phyloP scores from a whole-genome alignment of 2,329 filamentous ascomycete genomes.

The Xylariaceae sp. region DNA sequence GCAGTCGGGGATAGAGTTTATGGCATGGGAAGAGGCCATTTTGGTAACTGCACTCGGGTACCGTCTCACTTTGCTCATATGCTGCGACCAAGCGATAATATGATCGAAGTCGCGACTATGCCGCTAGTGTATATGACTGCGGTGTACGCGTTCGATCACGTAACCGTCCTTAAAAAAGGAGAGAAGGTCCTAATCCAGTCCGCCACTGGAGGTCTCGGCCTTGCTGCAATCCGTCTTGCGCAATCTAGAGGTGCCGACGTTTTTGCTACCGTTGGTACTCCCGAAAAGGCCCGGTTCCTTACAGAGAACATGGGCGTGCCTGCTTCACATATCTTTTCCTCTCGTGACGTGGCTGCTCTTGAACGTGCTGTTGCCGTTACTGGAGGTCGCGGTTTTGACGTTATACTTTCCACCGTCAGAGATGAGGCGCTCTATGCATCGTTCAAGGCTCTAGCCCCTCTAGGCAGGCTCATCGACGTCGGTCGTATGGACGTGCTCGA shows the following conservation, averaged over 20 bases:
- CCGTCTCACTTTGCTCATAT: conserved; percentile 33
- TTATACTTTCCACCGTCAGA: conserved; percentile 16
- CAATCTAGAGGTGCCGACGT: conserved; percentile 7
- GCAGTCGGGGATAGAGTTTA: conserved; percentile 37
- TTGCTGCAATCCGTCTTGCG: conserved; percentile 11
- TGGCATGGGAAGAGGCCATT: conserved; percentile 33
- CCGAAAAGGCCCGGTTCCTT: not conserved
- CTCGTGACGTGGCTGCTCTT: not conserved
- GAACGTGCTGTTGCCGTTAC: not conserved
- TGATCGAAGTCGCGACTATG: conserved; percentile 6
- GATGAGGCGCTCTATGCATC: not conserved
- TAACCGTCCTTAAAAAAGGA: not conserved
- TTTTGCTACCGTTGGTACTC: not conserved
- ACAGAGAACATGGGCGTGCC: not conserved
- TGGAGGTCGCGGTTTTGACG: conserved; percentile 18
- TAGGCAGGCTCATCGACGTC: conserved; percentile 16
- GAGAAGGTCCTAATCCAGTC: conserved; percentile 5
- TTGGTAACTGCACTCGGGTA: conserved; percentile 36
- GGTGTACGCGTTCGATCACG: conserved; percentile 4
- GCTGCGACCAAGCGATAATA: conserved; percentile 27
- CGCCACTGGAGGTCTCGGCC: conserved; percentile 3
- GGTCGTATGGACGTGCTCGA: conserved; percentile 17
- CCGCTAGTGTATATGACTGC: conserved; percentile 12
- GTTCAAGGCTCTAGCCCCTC: conserved; percentile 4
- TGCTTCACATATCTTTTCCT: not conserved